Conservation (phyloP, 352 stramenopile species). For the Phytophthora kernoviae region DNA sequence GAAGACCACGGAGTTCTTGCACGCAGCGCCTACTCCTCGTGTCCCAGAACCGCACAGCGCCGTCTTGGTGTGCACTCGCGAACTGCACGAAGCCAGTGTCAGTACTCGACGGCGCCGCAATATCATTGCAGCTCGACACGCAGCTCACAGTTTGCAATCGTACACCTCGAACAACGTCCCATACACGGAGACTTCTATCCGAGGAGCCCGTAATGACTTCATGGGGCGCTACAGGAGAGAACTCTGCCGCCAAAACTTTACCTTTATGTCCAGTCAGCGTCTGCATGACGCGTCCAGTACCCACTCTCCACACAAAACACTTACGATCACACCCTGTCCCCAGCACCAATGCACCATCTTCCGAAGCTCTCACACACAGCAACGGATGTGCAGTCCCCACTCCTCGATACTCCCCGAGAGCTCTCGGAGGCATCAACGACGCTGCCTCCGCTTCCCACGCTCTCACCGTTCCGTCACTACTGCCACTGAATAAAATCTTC, state of each 20-base stretch:
- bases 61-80: constrained; percentile 81
- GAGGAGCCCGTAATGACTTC: constrained; percentile 82
- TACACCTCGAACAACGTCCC: constrained; percentile 67
- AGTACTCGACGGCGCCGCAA: constrained; percentile 46
- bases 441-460: constrained; percentile 71
- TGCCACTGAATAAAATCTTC: constrained; percentile 84
- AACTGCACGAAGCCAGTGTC: constrained; percentile 59
- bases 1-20: constrained; percentile 57
- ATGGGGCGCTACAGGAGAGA: constrained; percentile 54
- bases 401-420: constrained; percentile 77
- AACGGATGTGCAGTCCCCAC: constrained; percentile 81
- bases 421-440: constrained; percentile 23
- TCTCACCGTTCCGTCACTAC: constrained; percentile 81
- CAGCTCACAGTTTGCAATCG: constrained; percentile 81
- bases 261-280: constrained; percentile 86
- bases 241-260: constrained; percentile 82
- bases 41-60: constrained; percentile 81
- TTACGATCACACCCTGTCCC: constrained; percentile 86
- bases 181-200: constrained; percentile 78
- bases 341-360: constrained; percentile 77
- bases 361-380: constrained; percentile 80
- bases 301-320: constrained; percentile 85
- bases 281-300: constrained; percentile 80
- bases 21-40: constrained; percentile 56
- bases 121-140: constrained; percentile 82